Conservation (phyloP, 106 monocot genomes). For the Narthecium ossifragum region DNA sequence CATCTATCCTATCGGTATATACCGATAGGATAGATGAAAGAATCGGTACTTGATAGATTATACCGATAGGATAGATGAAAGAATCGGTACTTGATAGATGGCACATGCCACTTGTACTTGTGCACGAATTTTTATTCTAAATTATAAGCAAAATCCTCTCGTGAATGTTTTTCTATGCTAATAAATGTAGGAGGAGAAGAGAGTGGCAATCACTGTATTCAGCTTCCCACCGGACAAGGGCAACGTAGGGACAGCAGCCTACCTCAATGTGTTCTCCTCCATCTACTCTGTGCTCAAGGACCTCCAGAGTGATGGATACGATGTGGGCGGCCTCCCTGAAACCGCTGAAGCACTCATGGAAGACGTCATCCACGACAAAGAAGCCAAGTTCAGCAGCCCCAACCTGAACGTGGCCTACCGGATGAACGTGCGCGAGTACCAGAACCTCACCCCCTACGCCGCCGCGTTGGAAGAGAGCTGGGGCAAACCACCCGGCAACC, state of each 20-base stretch:
- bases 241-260: constrained; percentile 80
- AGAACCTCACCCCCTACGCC: constrained; percentile 64
- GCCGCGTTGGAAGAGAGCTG: constrained; percentile 49
- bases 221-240: constrained; percentile 92
- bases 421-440: constrained; percentile 78
- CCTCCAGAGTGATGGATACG: constrained; percentile 57
- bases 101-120: no score
- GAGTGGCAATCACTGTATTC: constrained; percentile 74
- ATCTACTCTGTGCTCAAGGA: constrained; percentile 63
- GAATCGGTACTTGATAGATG: no score
- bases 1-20: no score
- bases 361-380: constrained; percentile 76
- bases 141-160: no score
- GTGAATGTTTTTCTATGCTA: not conserved
- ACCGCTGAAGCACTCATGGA: constrained; percentile 59
- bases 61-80: no score
- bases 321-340: constrained; percentile 65
- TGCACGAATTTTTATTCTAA: no score
- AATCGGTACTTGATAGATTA: no score
- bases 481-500: constrained; percentile 78
- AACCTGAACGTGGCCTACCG: constrained; percentile 58
- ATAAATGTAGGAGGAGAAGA: constrained; percentile 54
- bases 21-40: no score
- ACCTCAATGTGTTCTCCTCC: constrained; percentile 71
- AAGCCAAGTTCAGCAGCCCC: constrained; percentile 76